These are phyloP conservation scores for Cyanidiococcus yangmingshanensis DNA, from an alignment of 23 red algal species.

Conservation along the genomic window DNA sequence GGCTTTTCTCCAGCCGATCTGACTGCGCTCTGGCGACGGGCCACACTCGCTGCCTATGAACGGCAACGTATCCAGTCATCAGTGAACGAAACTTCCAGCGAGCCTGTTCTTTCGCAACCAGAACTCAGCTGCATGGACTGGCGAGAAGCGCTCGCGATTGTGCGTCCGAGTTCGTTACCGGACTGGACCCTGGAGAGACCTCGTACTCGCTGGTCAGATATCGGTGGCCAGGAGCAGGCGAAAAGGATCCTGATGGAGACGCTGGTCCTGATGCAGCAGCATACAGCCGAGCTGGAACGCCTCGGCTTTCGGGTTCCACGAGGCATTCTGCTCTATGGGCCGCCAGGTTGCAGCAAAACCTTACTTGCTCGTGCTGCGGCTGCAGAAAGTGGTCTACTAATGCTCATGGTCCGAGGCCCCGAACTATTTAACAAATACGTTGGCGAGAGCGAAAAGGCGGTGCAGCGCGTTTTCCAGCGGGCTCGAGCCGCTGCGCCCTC, in stretches of 20 bases:
- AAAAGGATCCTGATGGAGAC: slow-evolving; percentile 50
- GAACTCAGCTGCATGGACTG: neutral
- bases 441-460: slow-evolving; percentile 91
- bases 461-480: slow-evolving; percentile 60
- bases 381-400: slow-evolving; percentile 58
- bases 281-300: slow-evolving; percentile 17
- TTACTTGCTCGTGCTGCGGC: slow-evolving; percentile 77
- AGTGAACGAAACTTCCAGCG: neutral
- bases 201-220: slow-evolving; percentile 54
- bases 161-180: slow-evolving; percentile 47
- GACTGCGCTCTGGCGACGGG: slow-evolving; percentile 46
- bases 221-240: slow-evolving; percentile 62
- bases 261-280: slow-evolving; percentile 35
- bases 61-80: neutral
- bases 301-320: slow-evolving; percentile 51
- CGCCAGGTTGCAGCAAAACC: slow-evolving; percentile 94
- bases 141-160: slow-evolving; percentile 30
- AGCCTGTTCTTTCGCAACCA: neutral
- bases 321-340: slow-evolving; percentile 83
- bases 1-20: slow-evolving; percentile 82
- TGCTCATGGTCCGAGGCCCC: slow-evolving; percentile 74
- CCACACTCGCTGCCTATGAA: slow-evolving; percentile 26
- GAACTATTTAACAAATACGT: slow-evolving; percentile 95
- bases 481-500: slow-evolving; percentile 66
- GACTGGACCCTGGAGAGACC: slow-evolving; percentile 51